Evolutionary conservation across 495 filamentous ascomycete genomes (phyloP).

Genomic region (Hypoxylon fragiforme): DNA sequence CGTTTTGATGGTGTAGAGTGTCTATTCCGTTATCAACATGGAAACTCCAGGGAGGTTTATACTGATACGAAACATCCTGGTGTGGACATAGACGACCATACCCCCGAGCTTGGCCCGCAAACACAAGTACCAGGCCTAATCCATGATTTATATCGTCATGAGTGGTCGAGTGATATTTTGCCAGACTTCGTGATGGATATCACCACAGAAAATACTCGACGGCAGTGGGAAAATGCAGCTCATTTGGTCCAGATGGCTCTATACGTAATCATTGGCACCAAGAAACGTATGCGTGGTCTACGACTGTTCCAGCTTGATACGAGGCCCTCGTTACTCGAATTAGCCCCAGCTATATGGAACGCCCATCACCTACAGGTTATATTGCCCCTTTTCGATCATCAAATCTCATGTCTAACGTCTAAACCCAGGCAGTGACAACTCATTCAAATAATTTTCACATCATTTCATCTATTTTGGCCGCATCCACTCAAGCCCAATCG

Average conservation of each 20-base stretch:
- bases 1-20: slow-evolving; percentile 41
- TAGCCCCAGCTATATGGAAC: slow-evolving; percentile 53
- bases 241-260: slow-evolving; percentile 41
- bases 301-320: slow-evolving; percentile 15
- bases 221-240: slow-evolving; percentile 29
- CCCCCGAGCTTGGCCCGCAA: not conserved
- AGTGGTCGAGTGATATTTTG: not conserved
- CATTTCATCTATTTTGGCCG: slow-evolving; percentile 33
- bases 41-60: not conserved
- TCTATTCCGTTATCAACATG: slow-evolving; percentile 23
- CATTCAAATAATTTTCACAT: slow-evolving; percentile 22
- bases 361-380: slow-evolving; percentile 45
- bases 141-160: not conserved
- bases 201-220: not conserved
- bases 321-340: slow-evolving; percentile 42
- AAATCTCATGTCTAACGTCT: slow-evolving; percentile 26
- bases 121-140: slow-evolving; percentile 12
- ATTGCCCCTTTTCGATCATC: not conserved
- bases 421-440: slow-evolving; percentile 25
- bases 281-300: slow-evolving; percentile 30
- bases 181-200: not conserved
- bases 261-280: slow-evolving; percentile 39
- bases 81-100: not conserved
- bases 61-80: not conserved
- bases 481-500: slow-evolving; percentile 23